These are phyloP conservation scores for Penicillium expansum DNA, from an alignment of 2,329 filamentous ascomycete species.

Conservation along the genomic window DNA sequence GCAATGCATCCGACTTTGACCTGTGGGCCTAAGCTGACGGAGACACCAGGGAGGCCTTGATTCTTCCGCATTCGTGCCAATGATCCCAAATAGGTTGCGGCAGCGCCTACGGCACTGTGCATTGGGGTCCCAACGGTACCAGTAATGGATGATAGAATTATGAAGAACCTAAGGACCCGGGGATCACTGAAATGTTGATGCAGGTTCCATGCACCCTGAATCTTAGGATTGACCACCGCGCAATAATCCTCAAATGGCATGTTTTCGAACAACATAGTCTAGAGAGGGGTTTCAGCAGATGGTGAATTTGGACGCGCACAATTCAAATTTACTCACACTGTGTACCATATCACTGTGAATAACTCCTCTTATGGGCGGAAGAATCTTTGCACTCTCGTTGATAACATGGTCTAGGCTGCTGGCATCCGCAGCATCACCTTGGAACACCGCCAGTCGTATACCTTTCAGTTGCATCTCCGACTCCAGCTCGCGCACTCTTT, in stretches of 20 bases:
- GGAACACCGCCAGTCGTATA: neutral
- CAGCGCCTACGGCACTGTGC: neutral
- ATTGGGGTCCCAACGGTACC: neutral
- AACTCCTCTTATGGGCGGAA: neutral
- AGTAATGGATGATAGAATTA: neutral
- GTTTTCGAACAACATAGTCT: neutral
- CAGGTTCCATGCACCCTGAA: neutral
- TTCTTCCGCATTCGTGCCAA: neutral
- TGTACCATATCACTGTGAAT: neutral
- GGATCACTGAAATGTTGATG: neutral
- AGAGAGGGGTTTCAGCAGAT: neutral
- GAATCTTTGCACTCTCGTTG: neutral
- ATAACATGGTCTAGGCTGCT: neutral
- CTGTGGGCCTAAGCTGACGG: neutral
- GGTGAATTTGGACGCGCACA: neutral
- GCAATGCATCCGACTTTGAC: neutral
- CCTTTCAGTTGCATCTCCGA: neutral
- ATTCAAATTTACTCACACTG: neutral
- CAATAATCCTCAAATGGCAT: neutral
- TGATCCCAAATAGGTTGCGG: neutral
- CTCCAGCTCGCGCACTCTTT: neutral
- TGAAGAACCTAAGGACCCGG: neutral
- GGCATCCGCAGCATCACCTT: neutral
- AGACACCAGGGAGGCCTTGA: neutral
- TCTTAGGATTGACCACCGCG: neutral